Evolutionary conservation across 2,329 filamentous ascomycete genomes (phyloP).

Genomic region (Berkeleyomyces rouxiae): DNA sequence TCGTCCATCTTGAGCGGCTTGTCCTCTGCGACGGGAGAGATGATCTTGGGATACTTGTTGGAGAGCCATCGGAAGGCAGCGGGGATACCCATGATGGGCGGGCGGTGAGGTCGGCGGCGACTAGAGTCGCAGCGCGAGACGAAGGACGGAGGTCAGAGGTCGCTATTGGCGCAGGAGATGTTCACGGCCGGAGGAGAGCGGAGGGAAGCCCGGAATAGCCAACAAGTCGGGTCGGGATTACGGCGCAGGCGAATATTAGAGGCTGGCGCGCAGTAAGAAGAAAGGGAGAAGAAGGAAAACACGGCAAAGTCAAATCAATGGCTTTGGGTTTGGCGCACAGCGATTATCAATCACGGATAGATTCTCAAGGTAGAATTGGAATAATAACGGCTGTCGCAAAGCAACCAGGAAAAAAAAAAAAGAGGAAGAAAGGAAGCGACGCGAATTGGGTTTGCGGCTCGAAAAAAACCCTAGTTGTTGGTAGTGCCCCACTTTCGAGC

Average conservation of each 20-base stretch:
- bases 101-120: background rate
- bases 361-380: too few relatives aligned
- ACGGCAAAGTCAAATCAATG: too few relatives aligned
- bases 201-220: background rate
- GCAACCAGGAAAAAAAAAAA: background rate
- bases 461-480: background rate
- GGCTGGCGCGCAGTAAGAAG: background rate
- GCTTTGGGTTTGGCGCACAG: too few relatives aligned
- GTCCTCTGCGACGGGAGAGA: constrained; percentile 80
- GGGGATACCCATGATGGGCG: constrained; percentile 66
- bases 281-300: background rate
- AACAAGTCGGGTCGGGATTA: background rate
- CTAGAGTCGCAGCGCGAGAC: background rate
- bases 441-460: background rate
- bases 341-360: too few relatives aligned
- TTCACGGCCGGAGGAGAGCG: background rate
- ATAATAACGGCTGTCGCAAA: too few relatives aligned
- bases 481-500: background rate
- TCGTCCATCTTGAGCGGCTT: constrained; percentile 61
- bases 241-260: background rate
- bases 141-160: background rate
- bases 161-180: background rate
- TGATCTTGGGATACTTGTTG: constrained; percentile 94
- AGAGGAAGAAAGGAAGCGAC: background rate
- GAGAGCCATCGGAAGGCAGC: constrained; percentile 94